Evolutionary conservation across 176 grass and related monocot genomes (phyloP), one percentile per base, ranked within the genome.

Genomic region (Zizania latifolia): DNA sequence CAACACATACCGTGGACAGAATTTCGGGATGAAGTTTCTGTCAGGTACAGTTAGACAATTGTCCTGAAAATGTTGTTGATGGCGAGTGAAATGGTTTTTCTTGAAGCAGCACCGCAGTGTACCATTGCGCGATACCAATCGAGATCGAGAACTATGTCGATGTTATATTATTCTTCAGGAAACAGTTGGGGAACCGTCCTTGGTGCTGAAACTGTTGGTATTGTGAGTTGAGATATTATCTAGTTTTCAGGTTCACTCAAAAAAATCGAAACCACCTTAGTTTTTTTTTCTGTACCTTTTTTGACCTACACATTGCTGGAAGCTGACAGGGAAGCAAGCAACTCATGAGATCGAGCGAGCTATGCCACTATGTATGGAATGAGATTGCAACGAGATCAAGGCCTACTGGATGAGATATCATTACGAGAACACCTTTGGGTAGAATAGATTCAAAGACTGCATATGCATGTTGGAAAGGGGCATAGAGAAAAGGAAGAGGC

Each of bases 391-490:
- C 17, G 26, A 58, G 63, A 69, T 45, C 24, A 56, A 57, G 76
- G 26, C 50, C 31, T 29, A 24, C 4, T 39, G 50, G 48, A 10
- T 53, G 13, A 58, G 48, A n/a, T 45, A 76, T 83, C 40, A 83
- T 77, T 69, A 29, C 39, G 38, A 0, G 10, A 28, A 16, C 50
- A 76, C n/a, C 38, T 76, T 83, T 83, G 69, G 41, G 61, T 45
- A 58, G 51, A 58, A 68, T 17, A 62, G 19, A 11, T 22, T 53
- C 48, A 53, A 53, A 60, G 28, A 36, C 14, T 75, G 80, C 24
- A 48, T 36, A n/a, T 61, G 56, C 21, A 30, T 35, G 27, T 14
- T 48, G 54, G 36, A 48, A 76, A 50, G 39, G 50, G 35, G 59
- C 43, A 32, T 39, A 39, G 34, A 23, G 3, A 82, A 65, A 65